Evolutionary conservation across 1,139 yeast species (phyloP).

Genomic region (Pichia sp.): DNA sequence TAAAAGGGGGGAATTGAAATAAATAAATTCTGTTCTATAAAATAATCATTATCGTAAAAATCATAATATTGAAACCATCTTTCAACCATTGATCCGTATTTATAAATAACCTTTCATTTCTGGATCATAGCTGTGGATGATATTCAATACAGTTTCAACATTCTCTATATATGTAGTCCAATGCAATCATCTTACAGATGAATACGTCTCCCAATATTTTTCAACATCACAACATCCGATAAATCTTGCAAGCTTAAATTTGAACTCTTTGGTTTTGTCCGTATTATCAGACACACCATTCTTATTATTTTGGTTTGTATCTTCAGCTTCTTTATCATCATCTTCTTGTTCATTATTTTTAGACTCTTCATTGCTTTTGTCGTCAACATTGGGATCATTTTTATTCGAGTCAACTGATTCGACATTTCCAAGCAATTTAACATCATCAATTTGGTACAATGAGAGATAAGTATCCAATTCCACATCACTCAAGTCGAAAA

Average conservation of each 20-base stretch:
- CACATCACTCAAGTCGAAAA: conserved; percentile 24
- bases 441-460: background rate
- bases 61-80: background rate
- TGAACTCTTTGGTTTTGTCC: conserved; percentile 20
- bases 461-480: conserved; percentile 2
- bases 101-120: background rate
- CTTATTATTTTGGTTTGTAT: background rate
- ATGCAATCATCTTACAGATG: background rate
- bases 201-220: conserved; percentile 24
- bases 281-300: background rate
- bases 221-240: conserved; percentile 30
- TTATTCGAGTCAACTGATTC: no score
- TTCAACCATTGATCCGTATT: background rate
- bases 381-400: no score
- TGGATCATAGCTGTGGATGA: background rate
- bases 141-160: background rate
- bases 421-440: background rate
- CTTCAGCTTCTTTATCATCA: background rate
- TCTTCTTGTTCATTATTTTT: background rate
- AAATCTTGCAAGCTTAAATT: conserved; percentile 26
- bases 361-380: background rate
- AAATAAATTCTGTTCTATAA: background rate
- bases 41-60: conserved; percentile 1
- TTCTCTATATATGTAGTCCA: background rate
- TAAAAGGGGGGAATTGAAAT: background rate